These are phyloP conservation scores for Hymenoscyphus scutula DNA, from an alignment of 2,329 filamentous ascomycete species.

Conservation along the genomic window DNA sequence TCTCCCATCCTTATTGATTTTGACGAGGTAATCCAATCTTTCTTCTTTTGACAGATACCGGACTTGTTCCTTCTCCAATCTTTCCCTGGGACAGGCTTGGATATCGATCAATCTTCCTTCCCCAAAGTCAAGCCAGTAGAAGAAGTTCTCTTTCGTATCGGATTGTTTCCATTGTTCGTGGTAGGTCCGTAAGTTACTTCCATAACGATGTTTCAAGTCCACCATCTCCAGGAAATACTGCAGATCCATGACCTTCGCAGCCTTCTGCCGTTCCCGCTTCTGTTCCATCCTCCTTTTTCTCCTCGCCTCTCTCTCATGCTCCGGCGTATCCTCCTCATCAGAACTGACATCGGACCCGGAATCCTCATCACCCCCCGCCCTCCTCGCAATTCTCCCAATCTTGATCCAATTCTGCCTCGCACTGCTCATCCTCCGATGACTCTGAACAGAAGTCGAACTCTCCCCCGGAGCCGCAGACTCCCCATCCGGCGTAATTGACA, in stretches of 20 bases:
- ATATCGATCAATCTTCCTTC: conserved; percentile 70
- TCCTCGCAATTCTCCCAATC: conserved; percentile 65
- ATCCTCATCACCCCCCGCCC: conserved; percentile 67
- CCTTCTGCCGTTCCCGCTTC: conserved; percentile 58
- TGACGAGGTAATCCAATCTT: conserved; percentile 75
- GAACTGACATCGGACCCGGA: conserved; percentile 26
- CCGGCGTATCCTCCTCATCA: conserved; percentile 25
- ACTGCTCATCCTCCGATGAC: conserved; percentile 18
- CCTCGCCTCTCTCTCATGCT: conserved; percentile 41
- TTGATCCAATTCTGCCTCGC: conserved; percentile 75
- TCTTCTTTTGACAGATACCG: conserved; percentile 83
- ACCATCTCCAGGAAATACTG: conserved; percentile 86
- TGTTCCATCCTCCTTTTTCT: conserved; percentile 46
- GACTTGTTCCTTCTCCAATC: conserved; percentile 74
- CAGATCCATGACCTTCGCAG: conserved; percentile 76
- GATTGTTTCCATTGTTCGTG: conserved; percentile 80
- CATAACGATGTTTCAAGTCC: conserved; percentile 82
- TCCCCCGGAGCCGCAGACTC: neutral
- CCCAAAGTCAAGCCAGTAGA: conserved; percentile 88
- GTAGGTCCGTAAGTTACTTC: conserved; percentile 76
- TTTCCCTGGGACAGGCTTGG: conserved; percentile 68
- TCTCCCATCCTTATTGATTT: conserved; percentile 69
- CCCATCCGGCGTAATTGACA: neutral
- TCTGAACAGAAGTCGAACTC: conserved; percentile 5
- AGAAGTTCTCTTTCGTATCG: conserved; percentile 82